Percentiles rank a stretch among this genome's conserved stretches.
Evolutionary conservation across 2,329 filamentous ascomycete species (phyloP).

Genomic region (Phialocephala subalpina): DNA sequence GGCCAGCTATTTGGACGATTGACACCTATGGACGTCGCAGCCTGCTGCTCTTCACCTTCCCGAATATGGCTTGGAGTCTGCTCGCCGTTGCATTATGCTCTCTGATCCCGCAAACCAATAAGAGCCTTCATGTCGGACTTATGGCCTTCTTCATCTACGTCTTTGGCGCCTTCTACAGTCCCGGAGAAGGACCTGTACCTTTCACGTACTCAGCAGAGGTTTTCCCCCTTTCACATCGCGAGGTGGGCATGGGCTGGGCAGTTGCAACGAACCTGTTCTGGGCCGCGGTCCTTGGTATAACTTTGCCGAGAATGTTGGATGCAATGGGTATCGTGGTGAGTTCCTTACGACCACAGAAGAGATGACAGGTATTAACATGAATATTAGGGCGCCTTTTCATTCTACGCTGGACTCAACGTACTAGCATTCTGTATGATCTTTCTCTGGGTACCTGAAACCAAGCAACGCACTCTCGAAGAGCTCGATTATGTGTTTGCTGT

Average conservation of each 20-base stretch:
- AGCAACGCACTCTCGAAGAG: conserved; percentile 50
- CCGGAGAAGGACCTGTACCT: conserved; percentile 56
- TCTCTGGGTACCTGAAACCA: conserved; percentile 65
- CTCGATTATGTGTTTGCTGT: conserved; percentile 56
- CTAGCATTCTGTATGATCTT: conserved; percentile 64
- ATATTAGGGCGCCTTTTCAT: conserved; percentile 54
- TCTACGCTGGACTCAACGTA: conserved; percentile 64
- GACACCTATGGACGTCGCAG: conserved; percentile 71
- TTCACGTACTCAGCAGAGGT: conserved; percentile 72
- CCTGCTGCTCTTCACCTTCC: conserved; percentile 66
- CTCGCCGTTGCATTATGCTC: conserved; percentile 68
- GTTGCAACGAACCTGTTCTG: conserved; percentile 68
- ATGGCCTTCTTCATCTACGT: conserved; percentile 70
- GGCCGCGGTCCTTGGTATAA: conserved; percentile 69
- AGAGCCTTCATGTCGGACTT: conserved; percentile 54
- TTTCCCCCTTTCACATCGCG: conserved; percentile 69
- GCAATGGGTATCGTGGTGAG: conserved; percentile 40
- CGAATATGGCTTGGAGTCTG: conserved; percentile 72
- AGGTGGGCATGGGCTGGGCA: conserved; percentile 70
- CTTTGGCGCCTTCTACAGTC: conserved; percentile 67
- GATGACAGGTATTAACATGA: conserved; percentile 28
- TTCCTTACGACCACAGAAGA: not conserved
- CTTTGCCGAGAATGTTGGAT: conserved; percentile 38
- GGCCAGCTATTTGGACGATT: conserved; percentile 65
- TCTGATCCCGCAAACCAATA: conserved; percentile 50